phyloP scores from a whole-genome alignment of 106 monocot species.

The Dendrobium catenatum region DNA sequence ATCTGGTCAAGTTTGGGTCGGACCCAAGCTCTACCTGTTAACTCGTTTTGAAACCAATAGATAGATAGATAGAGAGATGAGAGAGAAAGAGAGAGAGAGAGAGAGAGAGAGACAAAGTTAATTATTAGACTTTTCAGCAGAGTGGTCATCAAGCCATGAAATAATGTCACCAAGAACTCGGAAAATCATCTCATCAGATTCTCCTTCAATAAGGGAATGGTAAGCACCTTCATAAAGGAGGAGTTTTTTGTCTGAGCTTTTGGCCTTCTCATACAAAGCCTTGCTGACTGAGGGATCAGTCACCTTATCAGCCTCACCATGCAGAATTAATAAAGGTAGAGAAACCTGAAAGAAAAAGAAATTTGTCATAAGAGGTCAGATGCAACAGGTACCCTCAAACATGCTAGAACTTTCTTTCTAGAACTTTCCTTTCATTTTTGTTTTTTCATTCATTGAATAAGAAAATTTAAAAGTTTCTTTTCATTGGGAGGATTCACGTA shows the following conservation, averaged over 20 bases:
- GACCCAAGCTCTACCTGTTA: too few relatives aligned
- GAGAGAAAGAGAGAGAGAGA: too few relatives aligned
- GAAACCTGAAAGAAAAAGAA: slow-evolving; percentile 43
- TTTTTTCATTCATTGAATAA: too few relatives aligned
- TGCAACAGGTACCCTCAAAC: not conserved
- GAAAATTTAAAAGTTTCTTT: too few relatives aligned
- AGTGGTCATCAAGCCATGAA: slow-evolving; percentile 54
- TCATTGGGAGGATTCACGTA: too few relatives aligned
- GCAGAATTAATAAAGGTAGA: slow-evolving; percentile 63
- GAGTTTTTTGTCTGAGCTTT: slow-evolving; percentile 62
- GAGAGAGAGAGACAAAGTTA: too few relatives aligned
- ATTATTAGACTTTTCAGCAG: not conserved
- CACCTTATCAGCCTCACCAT: slow-evolving; percentile 63
- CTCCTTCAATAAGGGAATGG: slow-evolving; percentile 86
- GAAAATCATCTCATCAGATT: slow-evolving; percentile 72
- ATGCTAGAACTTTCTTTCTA: too few relatives aligned
- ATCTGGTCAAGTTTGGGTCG: too few relatives aligned
- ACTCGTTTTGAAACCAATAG: too few relatives aligned
- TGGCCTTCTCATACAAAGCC: slow-evolving; percentile 72
- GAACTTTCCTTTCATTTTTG: too few relatives aligned
- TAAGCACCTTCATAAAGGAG: slow-evolving; percentile 59
- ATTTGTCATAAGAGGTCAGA: not conserved
- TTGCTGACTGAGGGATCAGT: slow-evolving; percentile 86
- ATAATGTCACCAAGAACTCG: slow-evolving; percentile 66
- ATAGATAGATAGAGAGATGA: too few relatives aligned